A percentile compares a stretch with the other conserved stretches of the same genome.
These are phyloP conservation scores for Candida ulmi DNA, from an alignment of 805 yeast species.

Conservation along the genomic window DNA sequence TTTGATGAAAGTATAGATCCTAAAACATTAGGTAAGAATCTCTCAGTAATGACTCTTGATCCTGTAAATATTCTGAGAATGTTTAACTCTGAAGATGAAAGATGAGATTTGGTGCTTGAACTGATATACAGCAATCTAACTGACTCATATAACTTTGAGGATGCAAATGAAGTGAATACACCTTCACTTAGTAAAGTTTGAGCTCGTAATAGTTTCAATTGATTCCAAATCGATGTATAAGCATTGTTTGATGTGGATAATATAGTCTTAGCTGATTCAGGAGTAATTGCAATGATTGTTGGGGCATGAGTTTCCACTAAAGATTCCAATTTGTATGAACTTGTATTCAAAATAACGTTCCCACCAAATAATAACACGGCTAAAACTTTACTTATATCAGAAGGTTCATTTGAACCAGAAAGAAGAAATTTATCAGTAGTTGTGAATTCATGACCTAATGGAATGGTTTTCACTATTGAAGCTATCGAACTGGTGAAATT, in stretches of 20 bases:
- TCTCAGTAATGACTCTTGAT: slow-evolving; percentile 48
- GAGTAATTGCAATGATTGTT: slow-evolving; percentile 9
- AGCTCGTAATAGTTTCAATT: slow-evolving; percentile 18
- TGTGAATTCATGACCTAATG: slow-evolving; percentile 31
- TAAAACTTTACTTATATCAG: slow-evolving; percentile 19
- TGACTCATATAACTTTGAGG: slow-evolving; percentile 25
- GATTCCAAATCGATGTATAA: slow-evolving; percentile 1
- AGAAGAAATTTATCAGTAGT: slow-evolving; percentile 26
- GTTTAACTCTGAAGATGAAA: slow-evolving; percentile 29
- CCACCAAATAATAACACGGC: slow-evolving; percentile 30
- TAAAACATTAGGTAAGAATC: slow-evolving; percentile 35
- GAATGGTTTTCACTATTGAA: slow-evolving; percentile 34
- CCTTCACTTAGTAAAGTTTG: slow-evolving; percentile 17
- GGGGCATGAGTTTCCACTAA: slow-evolving; percentile 7
- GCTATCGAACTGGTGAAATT: slow-evolving; percentile 51
- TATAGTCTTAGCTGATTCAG: slow-evolving; percentile 1
- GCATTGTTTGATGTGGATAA: slow-evolving; percentile 3
- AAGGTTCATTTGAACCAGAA: slow-evolving; percentile 12
- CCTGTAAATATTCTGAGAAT: slow-evolving; percentile 39
- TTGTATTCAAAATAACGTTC: slow-evolving; percentile 24
- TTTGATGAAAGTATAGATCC: slow-evolving; percentile 61
- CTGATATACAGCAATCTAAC: slow-evolving; percentile 21
- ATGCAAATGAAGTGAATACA: slow-evolving; percentile 11
- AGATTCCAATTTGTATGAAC: slow-evolving; percentile 6
- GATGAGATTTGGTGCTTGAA: slow-evolving; percentile 1